Evolutionary conservation across 129 eudicot species (phyloP).

Genomic region (Chrysanthemum lavandulifolium): DNA sequence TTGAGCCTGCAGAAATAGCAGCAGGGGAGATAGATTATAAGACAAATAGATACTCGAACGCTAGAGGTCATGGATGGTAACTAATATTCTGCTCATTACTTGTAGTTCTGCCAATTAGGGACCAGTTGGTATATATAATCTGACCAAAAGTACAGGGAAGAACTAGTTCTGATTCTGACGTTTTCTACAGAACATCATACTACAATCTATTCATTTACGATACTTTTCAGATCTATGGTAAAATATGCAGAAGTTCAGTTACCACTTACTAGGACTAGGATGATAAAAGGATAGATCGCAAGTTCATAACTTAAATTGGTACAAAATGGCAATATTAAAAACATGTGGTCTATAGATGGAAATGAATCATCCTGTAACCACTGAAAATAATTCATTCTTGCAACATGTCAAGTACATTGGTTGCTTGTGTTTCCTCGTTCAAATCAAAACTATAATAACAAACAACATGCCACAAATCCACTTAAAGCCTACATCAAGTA

Average conservation of each 20-base stretch:
- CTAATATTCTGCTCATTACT: too few species aligned
- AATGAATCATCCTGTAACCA: neutral
- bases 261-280: neutral
- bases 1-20: constrained; percentile 28
- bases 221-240: neutral
- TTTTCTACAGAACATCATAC: neutral
- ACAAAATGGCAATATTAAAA: neutral
- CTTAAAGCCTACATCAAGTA: constrained; percentile 1
- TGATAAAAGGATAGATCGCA: neutral
- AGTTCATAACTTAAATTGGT: neutral
- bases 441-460: neutral
- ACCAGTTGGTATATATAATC: too few species aligned
- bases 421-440: neutral
- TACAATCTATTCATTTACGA: constrained; percentile 3
- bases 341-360: neutral
- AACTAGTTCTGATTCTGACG: neutral
- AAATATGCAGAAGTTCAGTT: neutral
- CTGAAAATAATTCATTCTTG: neutral
- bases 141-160: too few species aligned
- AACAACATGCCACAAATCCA: constrained; percentile 2
- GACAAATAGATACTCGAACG: too few species aligned
- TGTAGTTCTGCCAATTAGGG: too few species aligned
- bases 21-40: too few species aligned
- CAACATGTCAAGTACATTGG: neutral
- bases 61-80: too few species aligned